Evolutionary conservation across 2,329 filamentous ascomycete species (phyloP).

Genomic region (Colletotrichum tabaci): DNA sequence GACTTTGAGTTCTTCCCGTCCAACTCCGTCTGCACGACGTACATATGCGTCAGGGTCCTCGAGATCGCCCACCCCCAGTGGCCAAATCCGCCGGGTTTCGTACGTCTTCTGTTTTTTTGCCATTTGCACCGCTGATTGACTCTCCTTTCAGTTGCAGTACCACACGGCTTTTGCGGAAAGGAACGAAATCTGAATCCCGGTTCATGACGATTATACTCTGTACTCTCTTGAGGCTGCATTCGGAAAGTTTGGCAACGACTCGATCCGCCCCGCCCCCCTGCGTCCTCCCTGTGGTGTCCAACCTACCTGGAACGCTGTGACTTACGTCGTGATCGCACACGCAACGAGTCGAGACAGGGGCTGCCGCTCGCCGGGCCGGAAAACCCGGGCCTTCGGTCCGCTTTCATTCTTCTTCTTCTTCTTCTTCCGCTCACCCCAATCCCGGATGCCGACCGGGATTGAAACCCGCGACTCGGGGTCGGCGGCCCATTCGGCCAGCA

Average conservation of each 20-base stretch:
- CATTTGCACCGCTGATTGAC: slow-evolving; percentile 5
- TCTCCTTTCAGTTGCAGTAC: neutral
- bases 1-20: neutral
- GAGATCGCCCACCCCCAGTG: neutral
- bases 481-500: slow-evolving; percentile 14
- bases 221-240: neutral
- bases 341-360: neutral
- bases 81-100: slow-evolving; percentile 35
- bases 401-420: neutral
- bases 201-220: neutral
- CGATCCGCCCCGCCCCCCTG: neutral
- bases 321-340: slow-evolving; percentile 3
- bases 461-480: slow-evolving; percentile 26
- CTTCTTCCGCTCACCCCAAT: neutral
- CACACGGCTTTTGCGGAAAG: slow-evolving; percentile 2
- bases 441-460: slow-evolving; percentile 36
- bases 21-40: slow-evolving; percentile 18
- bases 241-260: neutral
- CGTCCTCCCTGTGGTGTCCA: no score
- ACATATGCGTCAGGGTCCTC: slow-evolving; percentile 29
- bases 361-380: neutral
- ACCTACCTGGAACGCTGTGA: neutral
- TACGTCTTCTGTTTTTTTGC: neutral
- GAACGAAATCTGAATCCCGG: slow-evolving; percentile 22
- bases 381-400: slow-evolving; percentile 13